Evolutionary conservation across 2,329 filamentous ascomycete species (phyloP).

Genomic region (Venturia effusa): DNA sequence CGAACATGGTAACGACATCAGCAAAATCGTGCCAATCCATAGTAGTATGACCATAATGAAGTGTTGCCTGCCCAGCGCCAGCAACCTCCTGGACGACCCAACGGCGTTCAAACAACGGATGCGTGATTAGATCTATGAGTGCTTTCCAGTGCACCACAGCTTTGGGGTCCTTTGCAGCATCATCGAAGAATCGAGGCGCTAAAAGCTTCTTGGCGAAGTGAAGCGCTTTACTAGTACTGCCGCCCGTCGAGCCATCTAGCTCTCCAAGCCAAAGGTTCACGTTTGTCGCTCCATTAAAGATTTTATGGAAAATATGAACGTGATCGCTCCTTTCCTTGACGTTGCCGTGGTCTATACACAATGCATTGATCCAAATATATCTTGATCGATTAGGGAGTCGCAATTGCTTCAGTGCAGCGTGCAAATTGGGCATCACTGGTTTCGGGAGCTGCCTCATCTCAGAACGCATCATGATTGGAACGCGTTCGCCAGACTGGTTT

Average conservation of each 20-base stretch:
- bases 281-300: conserved; percentile 23
- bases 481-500: background rate
- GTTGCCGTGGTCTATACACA: conserved; percentile 8
- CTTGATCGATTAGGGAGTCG: background rate
- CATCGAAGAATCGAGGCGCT: conserved; percentile 23
- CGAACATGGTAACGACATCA: conserved; percentile 28
- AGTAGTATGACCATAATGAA: conserved; percentile 27
- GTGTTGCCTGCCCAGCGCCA: conserved; percentile 22
- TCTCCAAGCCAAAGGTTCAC: conserved; percentile 27
- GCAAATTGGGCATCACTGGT: background rate
- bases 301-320: conserved; percentile 24
- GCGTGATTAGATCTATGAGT: conserved; percentile 26
- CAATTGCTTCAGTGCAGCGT: background rate
- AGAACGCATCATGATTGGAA: background rate
- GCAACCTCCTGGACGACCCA: conserved; percentile 36
- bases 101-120: conserved; percentile 17
- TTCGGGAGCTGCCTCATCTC: background rate
- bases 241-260: conserved; percentile 16
- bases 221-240: conserved; percentile 21
- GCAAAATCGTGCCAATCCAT: conserved; percentile 29
- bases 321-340: conserved; percentile 23
- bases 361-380: background rate
- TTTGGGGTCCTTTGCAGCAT: conserved; percentile 16
- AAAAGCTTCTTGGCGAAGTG: conserved; percentile 20
- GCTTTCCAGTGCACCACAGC: conserved; percentile 21